Evolutionary conservation across 208 protist genomes (phyloP), one percentile per base, ranked within the genome.

Genomic region (Leptomonas seymouri): DNA sequence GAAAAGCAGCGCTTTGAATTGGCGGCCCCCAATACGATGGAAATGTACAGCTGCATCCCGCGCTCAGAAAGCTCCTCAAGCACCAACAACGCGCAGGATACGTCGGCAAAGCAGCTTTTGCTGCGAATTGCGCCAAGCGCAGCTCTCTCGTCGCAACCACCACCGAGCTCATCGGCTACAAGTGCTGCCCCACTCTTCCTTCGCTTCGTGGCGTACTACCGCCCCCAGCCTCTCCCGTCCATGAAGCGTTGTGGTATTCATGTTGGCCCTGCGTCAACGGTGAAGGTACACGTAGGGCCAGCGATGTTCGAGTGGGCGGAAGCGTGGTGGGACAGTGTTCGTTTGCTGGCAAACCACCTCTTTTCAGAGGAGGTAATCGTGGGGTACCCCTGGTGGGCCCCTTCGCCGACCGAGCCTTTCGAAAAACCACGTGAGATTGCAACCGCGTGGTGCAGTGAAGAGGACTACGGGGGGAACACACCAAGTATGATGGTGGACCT

Each of bases 261-360:
- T 21, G 25, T 77, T 31, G 51, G 30, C 7, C 16, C 48, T 16
- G 18, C 71, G 36, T 67, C 71, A 15, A 46, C 27, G 16, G 30
- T 67, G 44, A 46, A 46, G 27, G 11, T 77, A 16, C 59, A 39
- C 18, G 57, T 53, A 1, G 55, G 71, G 0, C 58, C 64, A 6
- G 46, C 58, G 23, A 46, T 77, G 48, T 48, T 77, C 34, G 48
- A 59, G 21, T 77, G 64, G 50, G 63, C 49, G 6, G 71, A 77
- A 30, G 65, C 71, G 16, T 71, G 56, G 63, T 77, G 71, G 71
- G 71, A 77, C 51, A 67, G 56, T 36, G 31, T 61, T 9, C 64
- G 64, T 1, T 42, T 77, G 41, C 21, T 71, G 55, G 67, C 71
- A 34, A 71, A 77, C 30, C 64, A 50, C 3, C 71, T 77, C n/a